These are phyloP conservation scores for Lodderomyces margitis DNA, from an alignment of 1,139 yeast species.

Conservation along the genomic window DNA sequence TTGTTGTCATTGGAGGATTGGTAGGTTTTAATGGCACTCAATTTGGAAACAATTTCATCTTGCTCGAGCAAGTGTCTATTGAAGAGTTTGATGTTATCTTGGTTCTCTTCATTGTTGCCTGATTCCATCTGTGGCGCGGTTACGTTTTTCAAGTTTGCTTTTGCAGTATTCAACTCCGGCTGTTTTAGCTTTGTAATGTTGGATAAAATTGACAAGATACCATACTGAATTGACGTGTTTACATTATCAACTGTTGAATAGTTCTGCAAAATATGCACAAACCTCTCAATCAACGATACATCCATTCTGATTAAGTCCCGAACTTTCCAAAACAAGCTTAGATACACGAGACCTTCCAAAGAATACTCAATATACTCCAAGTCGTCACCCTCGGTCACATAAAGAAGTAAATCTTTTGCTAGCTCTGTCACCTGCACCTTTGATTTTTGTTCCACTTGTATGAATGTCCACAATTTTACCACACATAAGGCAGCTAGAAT, in stretches of 20 bases:
- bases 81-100: constrained; percentile 28
- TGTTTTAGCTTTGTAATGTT: constrained; percentile 37
- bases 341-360: constrained; percentile 49
- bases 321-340: constrained; percentile 36
- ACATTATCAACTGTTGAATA: constrained; percentile 3
- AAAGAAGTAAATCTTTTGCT: constrained; percentile 19
- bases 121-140: constrained; percentile 26
- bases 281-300: constrained; percentile 25
- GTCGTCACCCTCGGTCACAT: constrained; percentile 14
- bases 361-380: constrained; percentile 20
- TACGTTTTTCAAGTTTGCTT: constrained; percentile 35
- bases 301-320: constrained; percentile 33
- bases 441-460: constrained; percentile 23
- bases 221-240: constrained; percentile 27
- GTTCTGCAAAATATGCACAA: constrained; percentile 14
- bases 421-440: constrained; percentile 12
- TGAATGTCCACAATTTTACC: constrained; percentile 45
- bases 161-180: constrained; percentile 10
- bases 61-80: constrained; percentile 28
- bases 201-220: constrained; percentile 35
- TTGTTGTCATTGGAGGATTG: constrained; percentile 16
- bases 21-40: constrained; percentile 27
- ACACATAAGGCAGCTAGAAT: constrained; percentile 34
- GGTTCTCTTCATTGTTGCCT: constrained; percentile 24
- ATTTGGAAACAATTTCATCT: constrained; percentile 25